These are phyloP conservation scores for Pisolithus microcarpus DNA, from an alignment of 768 basidiomycete species.

Conservation along the genomic window DNA sequence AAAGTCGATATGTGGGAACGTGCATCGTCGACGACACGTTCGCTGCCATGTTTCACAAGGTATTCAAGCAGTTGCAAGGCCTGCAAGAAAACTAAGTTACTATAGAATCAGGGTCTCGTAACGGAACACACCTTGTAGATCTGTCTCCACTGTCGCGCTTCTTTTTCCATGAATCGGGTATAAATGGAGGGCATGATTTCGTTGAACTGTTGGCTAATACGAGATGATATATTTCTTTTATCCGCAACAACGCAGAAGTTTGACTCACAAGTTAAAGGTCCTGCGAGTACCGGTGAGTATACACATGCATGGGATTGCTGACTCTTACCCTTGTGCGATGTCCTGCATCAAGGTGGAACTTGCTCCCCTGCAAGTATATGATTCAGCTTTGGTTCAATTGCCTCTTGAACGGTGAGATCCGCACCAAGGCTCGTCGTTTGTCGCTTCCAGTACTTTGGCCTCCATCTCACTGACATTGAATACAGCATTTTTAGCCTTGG, in stretches of 20 bases:
- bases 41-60: constrained; percentile 92
- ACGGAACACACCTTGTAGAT: constrained; percentile 81
- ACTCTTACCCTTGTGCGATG: constrained; percentile 86
- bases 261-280: constrained; percentile 91
- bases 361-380: constrained; percentile 67
- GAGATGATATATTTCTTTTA: constrained; percentile 4
- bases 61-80: constrained; percentile 92
- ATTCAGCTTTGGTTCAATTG: constrained; percentile 2
- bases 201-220: constrained; percentile 86
- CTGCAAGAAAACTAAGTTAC: constrained; percentile 31
- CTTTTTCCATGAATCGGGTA: constrained; percentile 94
- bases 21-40: constrained; percentile 96
- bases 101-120: not conserved
- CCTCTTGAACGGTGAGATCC: constrained; percentile 15
- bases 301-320: not conserved
- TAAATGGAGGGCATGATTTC: constrained; percentile 99
- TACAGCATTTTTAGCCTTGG: constrained; percentile 90
- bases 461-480: constrained; percentile 97
- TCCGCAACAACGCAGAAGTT: not conserved
- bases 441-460: constrained; percentile 92
- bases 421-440: constrained; percentile 97
- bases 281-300: constrained; percentile 36
- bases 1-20: constrained; percentile 90
- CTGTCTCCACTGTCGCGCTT: constrained; percentile 96
- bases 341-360: constrained; percentile 98